Percentiles rank a stretch among this genome's conserved stretches.
Conservation (phyloP, 2,329 filamentous ascomycete species). For the Fusarium algeriense region DNA sequence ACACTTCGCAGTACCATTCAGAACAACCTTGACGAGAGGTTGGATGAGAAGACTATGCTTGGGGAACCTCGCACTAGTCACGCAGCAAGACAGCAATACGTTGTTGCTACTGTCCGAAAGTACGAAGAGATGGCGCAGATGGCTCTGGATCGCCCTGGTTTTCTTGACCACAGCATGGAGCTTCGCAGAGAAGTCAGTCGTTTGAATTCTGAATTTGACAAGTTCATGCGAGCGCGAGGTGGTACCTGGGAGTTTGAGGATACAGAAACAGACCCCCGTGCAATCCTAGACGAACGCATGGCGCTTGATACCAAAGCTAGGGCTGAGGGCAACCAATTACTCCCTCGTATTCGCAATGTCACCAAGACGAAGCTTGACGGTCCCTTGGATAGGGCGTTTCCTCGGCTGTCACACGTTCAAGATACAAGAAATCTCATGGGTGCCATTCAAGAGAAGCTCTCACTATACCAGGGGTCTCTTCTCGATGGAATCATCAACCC, state of each 20-base stretch:
- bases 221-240: conserved; percentile 45
- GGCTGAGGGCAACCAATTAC: background rate
- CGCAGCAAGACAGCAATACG: conserved; percentile 44
- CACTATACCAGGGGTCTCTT: conserved; percentile 46
- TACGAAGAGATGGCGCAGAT: conserved; percentile 39
- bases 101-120: conserved; percentile 38
- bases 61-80: conserved; percentile 46
- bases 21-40: conserved; percentile 32
- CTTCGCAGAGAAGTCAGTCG: conserved; percentile 43
- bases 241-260: conserved; percentile 48
- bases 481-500: conserved; percentile 52
- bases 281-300: background rate
- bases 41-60: conserved; percentile 28
- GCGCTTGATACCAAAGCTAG: background rate
- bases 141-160: conserved; percentile 46
- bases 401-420: background rate
- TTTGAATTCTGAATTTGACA: conserved; percentile 45
- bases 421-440: conserved; percentile 11
- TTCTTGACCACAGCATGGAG: conserved; percentile 36
- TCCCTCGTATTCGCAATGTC: background rate
- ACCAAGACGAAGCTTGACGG: background rate
- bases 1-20: conserved; percentile 44
- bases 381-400: conserved; percentile 9
- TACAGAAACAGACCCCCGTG: conserved; percentile 27
- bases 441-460: conserved; percentile 45